Conservation (phyloP, 2,329 filamentous ascomycete species). For the Sporothrix schenckii region DNA sequence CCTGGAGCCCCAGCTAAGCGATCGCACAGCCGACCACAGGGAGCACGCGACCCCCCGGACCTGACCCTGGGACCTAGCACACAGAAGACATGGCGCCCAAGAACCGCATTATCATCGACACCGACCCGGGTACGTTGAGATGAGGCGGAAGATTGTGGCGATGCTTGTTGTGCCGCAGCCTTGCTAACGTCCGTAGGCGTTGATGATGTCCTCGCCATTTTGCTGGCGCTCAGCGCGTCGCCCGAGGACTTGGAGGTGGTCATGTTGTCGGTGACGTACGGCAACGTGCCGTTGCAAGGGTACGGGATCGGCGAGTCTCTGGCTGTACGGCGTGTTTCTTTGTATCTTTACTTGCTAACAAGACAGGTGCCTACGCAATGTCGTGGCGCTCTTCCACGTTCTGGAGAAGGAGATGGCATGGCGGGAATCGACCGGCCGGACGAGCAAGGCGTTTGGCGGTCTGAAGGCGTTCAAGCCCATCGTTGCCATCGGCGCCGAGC, state of each 20-base stretch:
- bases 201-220: slow-evolving; percentile 86
- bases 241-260: slow-evolving; percentile 83
- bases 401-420: slow-evolving; percentile 86
- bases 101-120: slow-evolving; percentile 89
- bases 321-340: background rate
- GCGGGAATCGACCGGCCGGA: slow-evolving; percentile 68
- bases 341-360: background rate
- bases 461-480: slow-evolving; percentile 75
- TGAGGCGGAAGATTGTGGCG: background rate
- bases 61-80: background rate
- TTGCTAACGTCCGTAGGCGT: slow-evolving; percentile 60
- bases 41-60: background rate
- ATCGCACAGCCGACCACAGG: background rate
- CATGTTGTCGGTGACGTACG: slow-evolving; percentile 87
- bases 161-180: background rate
- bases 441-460: slow-evolving; percentile 68
- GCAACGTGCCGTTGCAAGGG: slow-evolving; percentile 87
- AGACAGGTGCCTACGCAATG: slow-evolving; percentile 78
- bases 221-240: slow-evolving; percentile 80
- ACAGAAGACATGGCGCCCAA: slow-evolving; percentile 61
- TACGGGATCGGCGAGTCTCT: slow-evolving; percentile 45
- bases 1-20: background rate
- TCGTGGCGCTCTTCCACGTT: slow-evolving; percentile 86
- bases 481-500: slow-evolving; percentile 82
- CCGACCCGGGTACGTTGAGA: slow-evolving; percentile 70